Evolutionary conservation across 2,329 filamentous ascomycete species (phyloP), one percentile per base, ranked within the genome.

Genomic region (Stachybotrys elegans): DNA sequence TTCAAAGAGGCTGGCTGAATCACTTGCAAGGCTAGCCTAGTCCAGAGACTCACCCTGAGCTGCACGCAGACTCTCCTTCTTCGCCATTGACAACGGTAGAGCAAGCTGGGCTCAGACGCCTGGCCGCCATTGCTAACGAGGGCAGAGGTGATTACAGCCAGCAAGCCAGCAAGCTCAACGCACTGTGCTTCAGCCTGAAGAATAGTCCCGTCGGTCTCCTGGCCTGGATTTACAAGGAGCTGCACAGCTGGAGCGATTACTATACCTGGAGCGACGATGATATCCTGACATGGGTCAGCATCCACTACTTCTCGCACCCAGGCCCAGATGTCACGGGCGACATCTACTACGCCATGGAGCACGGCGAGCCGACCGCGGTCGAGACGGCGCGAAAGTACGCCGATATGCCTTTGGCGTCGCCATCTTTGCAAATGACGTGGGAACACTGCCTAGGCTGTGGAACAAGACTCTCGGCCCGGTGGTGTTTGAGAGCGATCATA

Each of bases 221-320:
- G 2, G 79, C 84, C 0, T 93, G 88, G 88, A 81, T 92, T 25
- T 86, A 86, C 51, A 88, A 92, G 64, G 92, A 92, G 59, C 66
- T 92, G 29, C 79, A 84, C 51, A 82, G 86, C 53, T 92, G 86
- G 87, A 82, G 81, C 0, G 86, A 91, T 54, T 55, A 53, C 1
- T 89, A 89, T 56, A 67, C 76, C 0, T 91, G 86, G 86, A 84
- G 79, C 0, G 82, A 88, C 48, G 84, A 90, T 43, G 86, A 91
- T 64, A 74, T 91, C 8, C 65, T 88, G 21, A 87, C 81, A 0
- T 92, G 86, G 87, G 65, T 90, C 1, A 79, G 73, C 40, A 75
- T 91, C 31, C 91, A 91, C 59, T 80, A 76, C 57, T 89, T 89
- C 39, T 83, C 78, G 8, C 74, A 67, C 0, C 82, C 84, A 1